These are phyloP conservation scores for Aspergillus hiratsukae DNA, from an alignment of 2,329 filamentous ascomycete genomes.

Conservation along the genomic window DNA sequence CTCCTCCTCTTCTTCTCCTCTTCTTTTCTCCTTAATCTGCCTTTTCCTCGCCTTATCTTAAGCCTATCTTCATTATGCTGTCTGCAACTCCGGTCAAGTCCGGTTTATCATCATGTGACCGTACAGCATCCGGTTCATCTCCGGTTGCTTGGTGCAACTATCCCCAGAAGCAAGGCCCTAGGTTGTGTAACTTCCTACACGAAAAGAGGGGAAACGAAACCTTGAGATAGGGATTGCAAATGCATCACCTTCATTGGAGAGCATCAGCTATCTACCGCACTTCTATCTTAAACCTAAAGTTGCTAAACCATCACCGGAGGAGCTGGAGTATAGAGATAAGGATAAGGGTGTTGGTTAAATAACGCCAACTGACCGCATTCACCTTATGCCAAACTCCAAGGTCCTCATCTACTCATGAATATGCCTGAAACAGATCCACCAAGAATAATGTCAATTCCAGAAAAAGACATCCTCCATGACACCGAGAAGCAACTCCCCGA, in stretches of 20 bases:
- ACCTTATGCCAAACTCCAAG: background rate
- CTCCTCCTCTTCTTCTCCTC: background rate
- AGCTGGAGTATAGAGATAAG: background rate
- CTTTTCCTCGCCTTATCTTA: background rate
- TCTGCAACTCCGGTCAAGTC: background rate
- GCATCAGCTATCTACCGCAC: background rate
- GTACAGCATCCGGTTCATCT: background rate
- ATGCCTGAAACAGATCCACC: background rate
- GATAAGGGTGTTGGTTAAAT: background rate
- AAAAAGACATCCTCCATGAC: background rate
- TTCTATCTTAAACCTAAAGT: background rate
- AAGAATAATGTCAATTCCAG: background rate
- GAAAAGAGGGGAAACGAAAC: background rate
- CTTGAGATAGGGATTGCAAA: background rate
- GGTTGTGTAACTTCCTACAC: too few relatives aligned
- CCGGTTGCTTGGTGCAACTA: background rate
- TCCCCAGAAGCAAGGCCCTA: background rate
- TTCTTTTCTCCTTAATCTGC: background rate
- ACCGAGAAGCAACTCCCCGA: slow-evolving; percentile 2
- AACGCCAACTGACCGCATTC: background rate
- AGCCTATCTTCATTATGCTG: background rate
- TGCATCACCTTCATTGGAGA: background rate
- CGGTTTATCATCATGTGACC: background rate
- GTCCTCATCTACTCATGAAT: background rate
- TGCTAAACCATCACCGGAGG: background rate